A percentile compares a stretch with the other conserved stretches of the same genome.
phyloP scores from a whole-genome alignment of 2,329 filamentous ascomycete genomes.

The Neofusicoccum kwambonambiense region DNA sequence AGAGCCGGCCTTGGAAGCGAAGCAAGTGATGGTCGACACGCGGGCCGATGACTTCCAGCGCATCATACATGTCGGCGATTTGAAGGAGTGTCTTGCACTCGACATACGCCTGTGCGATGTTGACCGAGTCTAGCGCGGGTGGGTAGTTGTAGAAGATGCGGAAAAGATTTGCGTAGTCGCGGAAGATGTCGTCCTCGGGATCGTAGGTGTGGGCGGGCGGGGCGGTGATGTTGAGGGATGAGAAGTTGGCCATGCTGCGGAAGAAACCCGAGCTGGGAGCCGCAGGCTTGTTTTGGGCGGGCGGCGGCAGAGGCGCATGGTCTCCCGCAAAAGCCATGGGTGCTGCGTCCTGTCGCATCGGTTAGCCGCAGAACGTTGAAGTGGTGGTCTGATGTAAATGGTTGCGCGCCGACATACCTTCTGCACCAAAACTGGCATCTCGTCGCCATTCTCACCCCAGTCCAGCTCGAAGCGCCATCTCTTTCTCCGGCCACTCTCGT shows the following conservation, averaged over 20 bases:
- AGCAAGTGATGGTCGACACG: slow-evolving; percentile 91
- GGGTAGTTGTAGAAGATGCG: slow-evolving; percentile 94
- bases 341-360: slow-evolving; percentile 24
- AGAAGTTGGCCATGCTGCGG: slow-evolving; percentile 81
- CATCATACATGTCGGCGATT: slow-evolving; percentile 93
- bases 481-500: slow-evolving; percentile 43
- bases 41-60: slow-evolving; percentile 80
- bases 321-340: slow-evolving; percentile 25
- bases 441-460: slow-evolving; percentile 66
- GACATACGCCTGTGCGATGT: slow-evolving; percentile 88
- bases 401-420: slow-evolving; percentile 51
- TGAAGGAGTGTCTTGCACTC: slow-evolving; percentile 88
- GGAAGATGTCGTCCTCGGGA: slow-evolving; percentile 68
- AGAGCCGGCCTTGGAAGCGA: slow-evolving; percentile 84
- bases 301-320: slow-evolving; percentile 47
- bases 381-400: neutral
- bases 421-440: slow-evolving; percentile 85
- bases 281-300: slow-evolving; percentile 61
- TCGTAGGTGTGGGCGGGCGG: slow-evolving; percentile 53
- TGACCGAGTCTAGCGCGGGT: slow-evolving; percentile 76
- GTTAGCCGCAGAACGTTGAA: slow-evolving; percentile 21
- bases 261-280: slow-evolving; percentile 72
- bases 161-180: slow-evolving; percentile 94
- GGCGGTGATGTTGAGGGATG: slow-evolving; percentile 49
- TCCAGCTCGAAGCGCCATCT: slow-evolving; percentile 89